These are phyloP conservation scores for Sporothrix brasiliensis DNA, from an alignment of 2,329 filamentous ascomycete genomes.

Conservation along the genomic window DNA sequence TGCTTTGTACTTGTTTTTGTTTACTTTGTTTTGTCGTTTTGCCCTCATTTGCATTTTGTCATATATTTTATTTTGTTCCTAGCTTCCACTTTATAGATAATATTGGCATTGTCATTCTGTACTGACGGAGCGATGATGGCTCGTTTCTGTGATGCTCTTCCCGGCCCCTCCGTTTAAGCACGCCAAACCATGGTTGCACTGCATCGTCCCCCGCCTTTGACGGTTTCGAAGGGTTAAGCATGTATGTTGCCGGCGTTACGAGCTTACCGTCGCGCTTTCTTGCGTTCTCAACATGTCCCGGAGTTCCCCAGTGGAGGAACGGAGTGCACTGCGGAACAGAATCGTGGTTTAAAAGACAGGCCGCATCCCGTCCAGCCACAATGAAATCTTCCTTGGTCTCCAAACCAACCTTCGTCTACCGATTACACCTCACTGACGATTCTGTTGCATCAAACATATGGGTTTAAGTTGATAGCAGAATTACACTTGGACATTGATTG, in stretches of 20 bases:
- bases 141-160: background rate
- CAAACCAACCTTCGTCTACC: background rate
- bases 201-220: background rate
- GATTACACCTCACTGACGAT: background rate
- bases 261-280: background rate
- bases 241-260: background rate
- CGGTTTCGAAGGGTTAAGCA: background rate
- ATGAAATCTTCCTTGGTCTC: background rate
- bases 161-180: too few relatives aligned
- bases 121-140: background rate
- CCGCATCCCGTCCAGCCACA: background rate
- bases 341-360: background rate
- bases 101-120: background rate
- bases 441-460: background rate
- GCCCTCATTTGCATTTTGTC: background rate
- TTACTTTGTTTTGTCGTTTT: background rate
- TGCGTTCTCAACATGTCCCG: background rate
- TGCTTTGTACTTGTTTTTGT: background rate
- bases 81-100: slow-evolving; percentile 18
- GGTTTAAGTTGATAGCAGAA: too few relatives aligned
- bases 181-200: background rate
- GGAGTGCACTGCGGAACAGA: background rate
- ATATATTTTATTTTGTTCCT: background rate
- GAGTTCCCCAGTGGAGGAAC: slow-evolving; percentile 8
- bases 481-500: background rate